Evolutionary conservation across 2,329 filamentous ascomycete genomes (phyloP).

Genomic region (Lecanicillium sp.): DNA sequence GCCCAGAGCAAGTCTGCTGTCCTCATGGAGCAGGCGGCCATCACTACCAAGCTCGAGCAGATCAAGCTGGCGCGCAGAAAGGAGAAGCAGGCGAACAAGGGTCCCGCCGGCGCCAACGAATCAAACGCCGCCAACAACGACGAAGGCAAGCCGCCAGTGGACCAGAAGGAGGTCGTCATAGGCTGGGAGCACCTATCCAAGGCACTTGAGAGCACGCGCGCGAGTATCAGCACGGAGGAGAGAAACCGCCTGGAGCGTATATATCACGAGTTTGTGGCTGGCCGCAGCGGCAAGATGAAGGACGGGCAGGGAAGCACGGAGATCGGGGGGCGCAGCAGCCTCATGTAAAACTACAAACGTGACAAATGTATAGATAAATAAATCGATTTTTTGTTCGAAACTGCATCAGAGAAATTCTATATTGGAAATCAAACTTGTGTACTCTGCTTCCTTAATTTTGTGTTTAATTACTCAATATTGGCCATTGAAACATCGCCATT

Average conservation of each 20-base stretch:
- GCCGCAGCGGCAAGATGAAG: conserved; percentile 89
- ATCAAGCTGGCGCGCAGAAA: conserved; percentile 64
- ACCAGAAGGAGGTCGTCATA: conserved; percentile 68
- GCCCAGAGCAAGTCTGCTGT: conserved; percentile 46
- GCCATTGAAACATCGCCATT: no score
- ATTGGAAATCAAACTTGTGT: background rate
- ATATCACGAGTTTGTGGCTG: conserved; percentile 88
- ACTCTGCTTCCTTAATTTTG: no score
- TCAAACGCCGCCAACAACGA: conserved; percentile 18
- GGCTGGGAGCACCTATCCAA: conserved; percentile 76
- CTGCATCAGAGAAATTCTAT: no score
- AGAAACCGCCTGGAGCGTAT: conserved; percentile 68
- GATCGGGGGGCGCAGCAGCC: conserved; percentile 82
- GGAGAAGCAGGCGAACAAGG: conserved; percentile 29
- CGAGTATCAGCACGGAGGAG: conserved; percentile 78
- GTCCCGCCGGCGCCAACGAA: conserved; percentile 10
- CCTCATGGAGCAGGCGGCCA: conserved; percentile 70
- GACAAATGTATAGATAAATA: background rate
- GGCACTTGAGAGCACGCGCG: conserved; percentile 68
- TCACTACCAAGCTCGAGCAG: conserved; percentile 74
- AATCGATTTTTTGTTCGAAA: background rate
- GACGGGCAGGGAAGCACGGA: conserved; percentile 88
- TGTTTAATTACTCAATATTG: no score
- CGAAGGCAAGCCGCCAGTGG: conserved; percentile 26
- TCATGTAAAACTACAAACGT: conserved; percentile 59